Evolutionary conservation across 192 early-diverging fungal genomes (phyloP), one percentile per base, ranked within the genome.

Genomic region (Coemansia furcata): DNA sequence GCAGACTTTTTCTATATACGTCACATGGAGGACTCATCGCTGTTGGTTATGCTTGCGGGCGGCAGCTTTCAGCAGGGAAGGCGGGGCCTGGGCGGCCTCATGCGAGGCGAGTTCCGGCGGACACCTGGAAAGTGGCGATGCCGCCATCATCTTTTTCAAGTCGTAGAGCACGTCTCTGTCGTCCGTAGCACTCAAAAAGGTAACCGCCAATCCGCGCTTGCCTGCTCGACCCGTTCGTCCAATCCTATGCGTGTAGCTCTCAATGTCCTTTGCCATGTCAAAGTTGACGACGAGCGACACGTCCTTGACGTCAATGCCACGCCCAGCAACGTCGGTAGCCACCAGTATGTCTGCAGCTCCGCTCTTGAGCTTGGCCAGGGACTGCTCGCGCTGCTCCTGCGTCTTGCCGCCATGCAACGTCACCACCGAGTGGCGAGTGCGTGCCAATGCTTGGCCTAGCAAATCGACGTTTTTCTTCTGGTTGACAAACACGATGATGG

Each of bases 181-280:
- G 7, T 85, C 83, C 30, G 75, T 83, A 17, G 89, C 78, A 7
- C 52, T 66, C 50, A 99, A 68, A 67, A 99, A 98, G 2, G 98
- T 94, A 19, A 98, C 86, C 0, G 98, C 93, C 11, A 91, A 83
- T 43, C 98, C 98, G 15, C 86, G 85, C 60, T 91, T 87, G 52
- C 98, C 98, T n/a, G 96, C 98, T 78, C 98, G 91, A 62, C 96
- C 98, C 1, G 98, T 99, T 69, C 98, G 90, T 67, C 98, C 98
- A 72, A 98, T 98, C 64, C 98, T 87, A 86, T 99, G 98, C 33
- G 95, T 99, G 73, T 99, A 99, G 66, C 93, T 92, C 88, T 98
- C 95, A 80, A 99, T 97, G 64, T 90, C 93, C 78, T 96, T 98
- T 44, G 95, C 91, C 96, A 99, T 99, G 66, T 98, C 94, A 77